Conservation (phyloP, 2,329 filamentous ascomycete species). For the Venturia carpophila region DNA sequence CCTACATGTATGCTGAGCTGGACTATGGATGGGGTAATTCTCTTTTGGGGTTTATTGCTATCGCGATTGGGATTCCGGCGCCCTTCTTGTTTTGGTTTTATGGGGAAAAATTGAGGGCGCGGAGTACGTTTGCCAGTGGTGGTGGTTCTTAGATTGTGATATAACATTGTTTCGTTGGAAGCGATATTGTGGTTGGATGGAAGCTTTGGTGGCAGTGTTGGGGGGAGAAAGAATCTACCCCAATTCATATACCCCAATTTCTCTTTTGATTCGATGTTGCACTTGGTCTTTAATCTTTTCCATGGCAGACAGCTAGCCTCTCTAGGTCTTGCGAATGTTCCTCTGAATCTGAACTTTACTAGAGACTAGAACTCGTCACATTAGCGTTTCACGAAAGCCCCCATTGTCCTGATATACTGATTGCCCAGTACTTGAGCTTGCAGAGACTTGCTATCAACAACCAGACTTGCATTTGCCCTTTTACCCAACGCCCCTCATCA, state of each 20-base stretch:
- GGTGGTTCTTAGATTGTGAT: neutral
- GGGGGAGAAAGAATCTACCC: neutral
- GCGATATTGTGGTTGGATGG: neutral
- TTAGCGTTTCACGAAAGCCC: neutral
- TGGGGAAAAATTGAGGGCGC: constrained; percentile 39
- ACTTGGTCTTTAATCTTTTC: too few relatives aligned
- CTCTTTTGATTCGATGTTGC: too few relatives aligned
- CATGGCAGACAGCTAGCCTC: too few relatives aligned
- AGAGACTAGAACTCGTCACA: neutral
- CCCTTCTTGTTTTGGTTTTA: constrained; percentile 46
- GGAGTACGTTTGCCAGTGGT: constrained; percentile 43
- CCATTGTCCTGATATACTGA: neutral
- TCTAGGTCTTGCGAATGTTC: too few relatives aligned
- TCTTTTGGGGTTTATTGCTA: constrained; percentile 31
- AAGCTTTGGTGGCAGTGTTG: neutral
- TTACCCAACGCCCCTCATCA: neutral
- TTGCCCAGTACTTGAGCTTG: neutral
- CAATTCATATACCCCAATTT: too few relatives aligned
- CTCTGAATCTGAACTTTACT: too few relatives aligned
- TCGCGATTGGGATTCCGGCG: constrained; percentile 37
- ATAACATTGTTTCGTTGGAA: neutral
- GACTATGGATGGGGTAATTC: constrained; percentile 38
- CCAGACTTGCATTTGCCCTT: neutral
- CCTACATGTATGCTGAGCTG: constrained; percentile 33
- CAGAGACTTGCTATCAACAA: neutral